A percentile compares a stretch with the other conserved stretches of the same genome.
Evolutionary conservation across 164 flowering plant species (phyloP).

Genomic region (Chloranthus sessilifolius): DNA sequence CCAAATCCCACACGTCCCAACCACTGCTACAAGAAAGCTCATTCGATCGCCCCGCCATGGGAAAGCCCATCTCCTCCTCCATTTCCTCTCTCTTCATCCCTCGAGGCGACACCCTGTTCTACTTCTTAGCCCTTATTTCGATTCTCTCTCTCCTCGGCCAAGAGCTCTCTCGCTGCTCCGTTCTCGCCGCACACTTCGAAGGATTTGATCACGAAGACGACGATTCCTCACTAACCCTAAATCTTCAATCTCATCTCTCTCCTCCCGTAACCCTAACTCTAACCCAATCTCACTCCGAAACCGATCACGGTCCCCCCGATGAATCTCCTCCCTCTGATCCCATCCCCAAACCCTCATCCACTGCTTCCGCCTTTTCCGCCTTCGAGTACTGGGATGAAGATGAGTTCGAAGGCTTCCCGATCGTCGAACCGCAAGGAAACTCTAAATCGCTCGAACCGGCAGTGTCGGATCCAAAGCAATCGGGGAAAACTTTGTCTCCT

Average conservation of each 20-base stretch:
- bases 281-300: slow-evolving; percentile 38
- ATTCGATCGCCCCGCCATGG: too few relatives aligned
- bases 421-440: background rate
- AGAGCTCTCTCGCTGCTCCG: slow-evolving; percentile 31
- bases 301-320: slow-evolving; percentile 23
- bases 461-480: slow-evolving; percentile 15
- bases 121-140: slow-evolving; percentile 34
- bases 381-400: slow-evolving; percentile 98
- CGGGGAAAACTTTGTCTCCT: slow-evolving; percentile 5
- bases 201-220: slow-evolving; percentile 69
- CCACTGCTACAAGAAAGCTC: too few relatives aligned
- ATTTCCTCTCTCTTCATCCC: slow-evolving; percentile 16
- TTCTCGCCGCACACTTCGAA: slow-evolving; percentile 57
- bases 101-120: slow-evolving; percentile 29
- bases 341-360: slow-evolving; percentile 26
- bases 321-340: slow-evolving; percentile 27
- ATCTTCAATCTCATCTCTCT: slow-evolving; percentile 24
- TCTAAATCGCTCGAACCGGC: slow-evolving; percentile 3
- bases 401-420: slow-evolving; percentile 88
- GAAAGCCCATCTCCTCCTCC: too few relatives aligned
- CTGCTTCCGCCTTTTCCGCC: slow-evolving; percentile 13
- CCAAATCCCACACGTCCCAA: too few relatives aligned
- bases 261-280: slow-evolving; percentile 35
- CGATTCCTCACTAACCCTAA: slow-evolving; percentile 14
- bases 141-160: slow-evolving; percentile 37